These are phyloP conservation scores for Zygoascus tannicola DNA, from an alignment of 805 yeast genomes.

Conservation along the genomic window DNA sequence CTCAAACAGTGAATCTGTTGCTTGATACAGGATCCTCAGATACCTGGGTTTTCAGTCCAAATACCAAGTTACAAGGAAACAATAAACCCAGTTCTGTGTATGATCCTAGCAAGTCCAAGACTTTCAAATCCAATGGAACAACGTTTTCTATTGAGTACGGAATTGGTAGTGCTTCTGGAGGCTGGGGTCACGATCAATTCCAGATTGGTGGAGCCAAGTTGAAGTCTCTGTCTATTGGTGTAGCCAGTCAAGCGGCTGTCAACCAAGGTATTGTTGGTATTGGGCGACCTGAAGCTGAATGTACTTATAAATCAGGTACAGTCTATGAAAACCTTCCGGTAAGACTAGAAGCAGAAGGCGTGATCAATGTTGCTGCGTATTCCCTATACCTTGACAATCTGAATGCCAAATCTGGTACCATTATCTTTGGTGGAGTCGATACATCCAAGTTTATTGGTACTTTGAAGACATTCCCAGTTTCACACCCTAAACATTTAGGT, in stretches of 20 bases:
- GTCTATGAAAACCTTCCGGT: constrained; percentile 59
- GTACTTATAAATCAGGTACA: constrained; percentile 17
- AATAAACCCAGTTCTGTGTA: constrained; percentile 19
- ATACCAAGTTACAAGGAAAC: constrained; percentile 14
- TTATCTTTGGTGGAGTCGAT: constrained; percentile 51
- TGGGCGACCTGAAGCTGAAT: constrained; percentile 48
- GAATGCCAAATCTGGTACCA: constrained; percentile 37
- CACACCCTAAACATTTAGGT: constrained; percentile 29
- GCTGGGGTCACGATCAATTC: constrained; percentile 59
- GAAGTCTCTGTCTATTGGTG: constrained; percentile 57
- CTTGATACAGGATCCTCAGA: constrained; percentile 77
- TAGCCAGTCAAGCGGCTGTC: constrained; percentile 59
- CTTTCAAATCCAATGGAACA: constrained; percentile 22
- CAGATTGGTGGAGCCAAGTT: constrained; percentile 44
- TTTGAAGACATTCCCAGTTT: constrained; percentile 30
- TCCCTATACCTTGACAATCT: constrained; percentile 50
- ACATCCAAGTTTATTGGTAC: constrained; percentile 39
- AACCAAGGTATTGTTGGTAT: constrained; percentile 45
- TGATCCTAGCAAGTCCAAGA: constrained; percentile 21
- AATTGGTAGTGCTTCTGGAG: constrained; percentile 43
- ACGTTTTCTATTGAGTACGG: constrained; percentile 34
- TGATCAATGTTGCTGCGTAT: constrained; percentile 49
- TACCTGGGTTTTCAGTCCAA: constrained; percentile 48
- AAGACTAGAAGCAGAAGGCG: constrained; percentile 49
- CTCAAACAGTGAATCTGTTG: constrained; percentile 45